A percentile compares a stretch with the other conserved stretches of the same genome.
phyloP scores from a whole-genome alignment of 345 rosid genomes.

The Orychophragmus violaceus region DNA sequence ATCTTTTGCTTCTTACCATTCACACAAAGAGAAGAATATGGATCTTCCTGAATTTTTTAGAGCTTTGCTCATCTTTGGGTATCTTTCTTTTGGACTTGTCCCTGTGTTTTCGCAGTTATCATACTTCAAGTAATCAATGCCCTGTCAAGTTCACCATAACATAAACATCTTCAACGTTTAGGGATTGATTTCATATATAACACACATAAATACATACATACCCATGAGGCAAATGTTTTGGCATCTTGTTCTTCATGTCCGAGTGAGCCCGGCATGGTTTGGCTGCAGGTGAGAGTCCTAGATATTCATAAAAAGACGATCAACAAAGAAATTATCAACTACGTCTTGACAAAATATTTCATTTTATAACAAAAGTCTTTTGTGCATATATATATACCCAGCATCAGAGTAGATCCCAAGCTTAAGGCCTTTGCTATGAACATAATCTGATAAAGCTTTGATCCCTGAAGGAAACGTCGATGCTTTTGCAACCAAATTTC shows the following conservation, averaged over 20 bases:
- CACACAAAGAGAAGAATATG: conserved; percentile 83
- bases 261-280: conserved; percentile 88
- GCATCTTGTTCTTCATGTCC: conserved; percentile 92
- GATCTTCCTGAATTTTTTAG: conserved; percentile 58
- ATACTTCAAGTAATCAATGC: conserved; percentile 84
- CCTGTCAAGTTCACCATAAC: conserved; percentile 38
- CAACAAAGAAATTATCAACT: not conserved
- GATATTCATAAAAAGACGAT: not conserved
- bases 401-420: conserved; percentile 90
- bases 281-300: conserved; percentile 81
- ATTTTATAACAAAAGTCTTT: not conserved
- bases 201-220: conserved; percentile 15
- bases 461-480: conserved; percentile 89
- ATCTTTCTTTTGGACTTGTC: conserved; percentile 65
- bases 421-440: conserved; percentile 78
- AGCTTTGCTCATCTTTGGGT: conserved; percentile 63
- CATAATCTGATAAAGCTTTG: conserved; percentile 73
- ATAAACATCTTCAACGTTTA: not conserved
- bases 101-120: conserved; percentile 71
- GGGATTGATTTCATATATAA: not conserved
- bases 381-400: conserved; percentile 60
- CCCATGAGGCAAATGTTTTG: conserved; percentile 83
- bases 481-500: conserved; percentile 26
- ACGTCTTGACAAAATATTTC: too few relatives aligned
- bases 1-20: conserved; percentile 46